Evolutionary conservation across 1,139 yeast species (phyloP), one percentile per base, ranked within the genome.

Genomic region (Nakaseomyces uthaithaninus): DNA sequence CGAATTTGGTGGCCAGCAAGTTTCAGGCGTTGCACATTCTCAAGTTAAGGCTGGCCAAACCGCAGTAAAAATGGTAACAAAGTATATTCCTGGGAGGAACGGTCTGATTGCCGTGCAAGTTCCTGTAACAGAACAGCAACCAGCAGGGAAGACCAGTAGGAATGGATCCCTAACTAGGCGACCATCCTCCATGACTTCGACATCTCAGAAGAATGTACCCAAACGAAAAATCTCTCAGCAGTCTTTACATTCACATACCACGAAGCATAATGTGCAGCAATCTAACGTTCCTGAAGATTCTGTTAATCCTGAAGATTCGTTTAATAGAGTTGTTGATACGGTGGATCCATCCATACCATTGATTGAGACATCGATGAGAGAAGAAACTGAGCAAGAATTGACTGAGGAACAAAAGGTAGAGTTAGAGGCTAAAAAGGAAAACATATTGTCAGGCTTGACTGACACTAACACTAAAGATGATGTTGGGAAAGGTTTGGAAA

Each of bases 41-140:
- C 15, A 28, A 6, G 16, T 27, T 14, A 18, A 26, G 5, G 26
- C 37, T 14, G 27, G 14, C 17, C n/a, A 35, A 41, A 33, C 42
- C 38, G 37, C 24, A 37, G 33, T 36, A 27, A 30, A 50, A 36
- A 64, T 60, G 39, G 55, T 68, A 11, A 68, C 69, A 41, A 69
- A 64, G 45, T 71, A 70, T 52, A 60, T 71, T 23, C 75, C 75
- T 2, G 68, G 74, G 1, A 67, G 71, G 3, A 57, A 67, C 48
- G 76, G 76, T 7, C 51, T 71, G 17, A 63, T 68, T 14, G 62
- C 69, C 9, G 58, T 71, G 3, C 74, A 70, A 42, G 73, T 71
- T 2, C 70, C 72, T 3, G 65, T 61, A 10, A 60, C 61, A 17
- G 59, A 54, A 36, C 36, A 40, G 25, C 44, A 38, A 23, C 26